These are phyloP conservation scores for Darksidea phi DNA, from an alignment of 495 filamentous ascomycete genomes.

Conservation along the genomic window DNA sequence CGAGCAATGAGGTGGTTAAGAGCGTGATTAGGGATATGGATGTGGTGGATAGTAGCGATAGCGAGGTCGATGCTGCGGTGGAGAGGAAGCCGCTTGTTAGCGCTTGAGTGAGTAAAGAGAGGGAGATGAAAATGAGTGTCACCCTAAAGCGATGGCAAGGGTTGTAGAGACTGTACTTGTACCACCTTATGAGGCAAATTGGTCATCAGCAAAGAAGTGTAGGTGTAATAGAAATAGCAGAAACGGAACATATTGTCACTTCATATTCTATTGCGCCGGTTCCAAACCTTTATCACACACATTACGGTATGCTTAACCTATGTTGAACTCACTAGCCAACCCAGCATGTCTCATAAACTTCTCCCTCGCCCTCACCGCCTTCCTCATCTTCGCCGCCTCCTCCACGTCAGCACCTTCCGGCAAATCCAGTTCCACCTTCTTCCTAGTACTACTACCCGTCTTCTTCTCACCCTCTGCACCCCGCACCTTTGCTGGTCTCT, in stretches of 20 bases:
- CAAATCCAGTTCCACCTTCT: conserved; percentile 43
- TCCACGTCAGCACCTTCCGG: conserved; percentile 46
- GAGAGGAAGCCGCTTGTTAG: neutral
- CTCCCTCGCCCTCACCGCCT: conserved; percentile 53
- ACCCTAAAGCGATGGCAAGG: too few species aligned
- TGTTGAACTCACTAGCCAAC: conserved; percentile 80
- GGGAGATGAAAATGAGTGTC: too few species aligned
- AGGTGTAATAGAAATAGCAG: too few species aligned
- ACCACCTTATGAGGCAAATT: too few species aligned
- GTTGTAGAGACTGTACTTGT: too few species aligned
- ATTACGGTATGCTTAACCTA: too few species aligned
- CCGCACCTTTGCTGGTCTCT: conserved; percentile 33
- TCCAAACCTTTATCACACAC: too few species aligned
- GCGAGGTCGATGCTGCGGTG: conserved; percentile 8
- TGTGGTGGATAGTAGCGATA: neutral
- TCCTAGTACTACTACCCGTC: conserved; percentile 44
- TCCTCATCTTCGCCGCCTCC: conserved; percentile 67
- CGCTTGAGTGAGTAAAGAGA: neutral
- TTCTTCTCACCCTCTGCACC: conserved; percentile 41
- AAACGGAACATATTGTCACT: too few species aligned
- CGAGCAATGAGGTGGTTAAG: neutral
- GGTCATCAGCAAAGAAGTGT: too few species aligned
- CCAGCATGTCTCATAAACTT: conserved; percentile 80
- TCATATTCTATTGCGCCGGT: too few species aligned
- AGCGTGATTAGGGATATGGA: neutral